Base-by-base conservation (phyloP, 495 filamentous ascomycete species). In the Lasiosphaeria ovina region DNA sequence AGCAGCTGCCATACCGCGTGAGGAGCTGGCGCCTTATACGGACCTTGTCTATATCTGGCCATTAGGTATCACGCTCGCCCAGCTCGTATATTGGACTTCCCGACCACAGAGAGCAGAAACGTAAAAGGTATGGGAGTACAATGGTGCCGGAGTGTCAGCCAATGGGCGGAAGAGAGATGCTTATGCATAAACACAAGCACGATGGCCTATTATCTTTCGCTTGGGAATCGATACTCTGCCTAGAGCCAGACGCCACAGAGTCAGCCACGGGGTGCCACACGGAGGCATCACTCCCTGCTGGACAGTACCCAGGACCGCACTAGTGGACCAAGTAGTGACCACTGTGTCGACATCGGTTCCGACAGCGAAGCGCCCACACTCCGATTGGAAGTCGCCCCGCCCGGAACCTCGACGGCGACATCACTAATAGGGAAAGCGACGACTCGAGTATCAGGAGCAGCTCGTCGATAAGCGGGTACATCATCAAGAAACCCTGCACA, bases 401-500 rank as follows among this genome's bases (percentile, higher is more conserved):
- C n/a, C n/a, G 47, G 3, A 16, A 16, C 12, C 47, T 49, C 3
- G 47, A 24, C 16, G 8, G 11, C 47, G 47, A 49, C 47, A 49
- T 17, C 12, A 49, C 14, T 16, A 16, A 48, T 4, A 48, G 5
- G 6, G 7, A 16, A 49, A 49, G 47, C 47, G 47, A 7, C 47
- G 11, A 49, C 47, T 16, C n/a, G 31, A 49, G 10, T 17, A 3
- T 49, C 8, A 17, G 3, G 12, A 17, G 47, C 11, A n/a, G n/a
- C n/a, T 49, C 47, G 47, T 49, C 47, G 47, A 11, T 49, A 16
- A 49, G 16, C 47, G 31, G 47, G 47, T 49, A 49, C 14, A 49
- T 49, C 12, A 49, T 49, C 4, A 17, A 6, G 11, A 17, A 49
- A 49, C 14, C 47, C n/a, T 16, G 16, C 8, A 17, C 47, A 7